phyloP scores from a whole-genome alignment of 148 eudicot genomes.

The Euryodendron excelsum region DNA sequence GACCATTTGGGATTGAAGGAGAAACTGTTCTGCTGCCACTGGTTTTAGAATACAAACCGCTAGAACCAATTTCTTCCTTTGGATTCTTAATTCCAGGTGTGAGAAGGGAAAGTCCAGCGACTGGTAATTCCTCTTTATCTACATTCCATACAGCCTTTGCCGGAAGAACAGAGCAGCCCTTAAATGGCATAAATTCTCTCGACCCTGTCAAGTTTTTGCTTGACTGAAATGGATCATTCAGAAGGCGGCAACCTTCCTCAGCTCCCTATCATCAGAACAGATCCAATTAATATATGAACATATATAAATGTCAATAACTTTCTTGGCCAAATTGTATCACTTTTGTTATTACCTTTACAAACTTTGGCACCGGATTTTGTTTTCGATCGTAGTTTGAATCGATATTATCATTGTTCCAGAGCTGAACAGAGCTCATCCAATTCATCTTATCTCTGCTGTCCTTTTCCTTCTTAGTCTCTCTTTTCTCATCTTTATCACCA shows the following conservation, averaged over 20 bases:
- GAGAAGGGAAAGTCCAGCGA: constrained; percentile 43
- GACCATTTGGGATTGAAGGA: constrained; percentile 26
- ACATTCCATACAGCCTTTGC: constrained; percentile 19
- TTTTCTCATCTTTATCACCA: constrained; percentile 26
- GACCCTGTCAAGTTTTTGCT: constrained; percentile 18
- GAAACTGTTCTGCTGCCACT: constrained; percentile 10
- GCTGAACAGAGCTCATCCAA: constrained; percentile 88
- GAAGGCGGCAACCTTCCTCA: constrained; percentile 23
- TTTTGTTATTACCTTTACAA: constrained; percentile 25
- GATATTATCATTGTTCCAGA: constrained; percentile 51
- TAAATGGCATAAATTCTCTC: constrained; percentile 40
- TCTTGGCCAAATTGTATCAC: neutral
- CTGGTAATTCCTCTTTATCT: constrained; percentile 30
- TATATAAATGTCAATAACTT: neutral
- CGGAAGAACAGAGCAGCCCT: constrained; percentile 28
- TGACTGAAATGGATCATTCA: constrained; percentile 21
- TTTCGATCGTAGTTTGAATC: constrained; percentile 11
- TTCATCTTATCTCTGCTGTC: constrained; percentile 52
- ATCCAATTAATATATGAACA: neutral
- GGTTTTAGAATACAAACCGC: constrained; percentile 33
- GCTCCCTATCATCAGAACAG: constrained; percentile 26
- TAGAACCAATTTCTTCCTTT: constrained; percentile 27
- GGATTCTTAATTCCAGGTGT: constrained; percentile 39
- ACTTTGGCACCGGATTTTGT: constrained; percentile 24
- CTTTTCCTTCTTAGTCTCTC: constrained; percentile 16